Base-by-base conservation (phyloP, 2,329 filamentous ascomycete species). In the Pleurostoma richardsiae region DNA sequence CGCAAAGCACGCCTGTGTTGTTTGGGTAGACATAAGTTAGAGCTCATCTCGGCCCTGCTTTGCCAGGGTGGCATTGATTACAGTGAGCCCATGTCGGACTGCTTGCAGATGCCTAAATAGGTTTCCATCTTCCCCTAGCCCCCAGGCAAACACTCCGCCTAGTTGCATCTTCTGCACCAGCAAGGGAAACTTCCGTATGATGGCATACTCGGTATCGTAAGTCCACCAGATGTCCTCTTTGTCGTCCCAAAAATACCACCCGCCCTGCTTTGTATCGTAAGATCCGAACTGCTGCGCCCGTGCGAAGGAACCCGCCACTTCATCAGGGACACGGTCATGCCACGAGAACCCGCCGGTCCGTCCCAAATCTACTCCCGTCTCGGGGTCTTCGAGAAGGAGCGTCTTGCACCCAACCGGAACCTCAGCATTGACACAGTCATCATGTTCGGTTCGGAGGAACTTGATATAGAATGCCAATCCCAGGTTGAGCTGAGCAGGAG, bases 131-230 rank as follows among this genome's bases (percentile, higher is more conserved):
- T 90, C 85, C 2, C 83, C 86, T 48, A 90, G 57, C 26, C 82
- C 85, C 86, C 85, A 90, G 1, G 85, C 85, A 73, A 90, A 88
- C 4, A 87, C 79, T 11, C 87, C 86, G 1, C 86, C 85, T 0
- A 90, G 61, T 1, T 68, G 63, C 58, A 76, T 73, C 30, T 69
- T 68, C 30, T 71, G 66, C 3, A 88, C 71, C 33, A 90, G 73
- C 4, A 74, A 61, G 4, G 72, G 65, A 48, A 88, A 80, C 66
- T 90, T 90, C 47, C 69, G 67, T 10, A 61, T 54, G 43, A 90
- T 82, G 10, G 81, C 71, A 6, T 72, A 70, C 0, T 76, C 71
- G 0, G 82, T 86, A 50, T 90, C 87, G 71, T 83, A 90, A 0
- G 83, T 83, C 86, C 86, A 90, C 76, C 86, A 90, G 30, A 84